These are phyloP conservation scores for Rubroshorea leprosula DNA, from an alignment of 345 rosid species.

Conservation along the genomic window DNA sequence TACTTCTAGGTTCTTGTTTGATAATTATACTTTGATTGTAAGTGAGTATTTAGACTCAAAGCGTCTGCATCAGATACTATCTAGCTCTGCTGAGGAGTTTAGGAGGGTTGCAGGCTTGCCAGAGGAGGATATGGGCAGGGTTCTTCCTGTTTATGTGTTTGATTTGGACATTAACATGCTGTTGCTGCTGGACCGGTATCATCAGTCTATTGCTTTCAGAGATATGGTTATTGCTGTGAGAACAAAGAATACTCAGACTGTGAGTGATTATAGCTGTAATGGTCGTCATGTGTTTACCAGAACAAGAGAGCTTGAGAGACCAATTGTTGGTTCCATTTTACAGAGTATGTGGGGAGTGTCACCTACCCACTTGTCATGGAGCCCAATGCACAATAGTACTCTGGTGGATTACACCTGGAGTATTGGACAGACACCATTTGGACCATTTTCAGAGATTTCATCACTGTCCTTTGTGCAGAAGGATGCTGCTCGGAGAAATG, in stretches of 20 bases:
- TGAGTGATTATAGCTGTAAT: constrained; percentile 92
- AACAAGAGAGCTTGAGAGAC: constrained; percentile 76
- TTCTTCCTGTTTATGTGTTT: constrained; percentile 91
- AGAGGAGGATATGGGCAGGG: constrained; percentile 68
- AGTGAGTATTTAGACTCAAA: constrained; percentile 96
- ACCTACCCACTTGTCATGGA: constrained; percentile 87
- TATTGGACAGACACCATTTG: constrained; percentile 94
- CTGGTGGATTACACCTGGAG: constrained; percentile 97
- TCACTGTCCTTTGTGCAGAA: constrained; percentile 86
- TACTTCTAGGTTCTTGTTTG: constrained; percentile 95
- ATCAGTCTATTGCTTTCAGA: constrained; percentile 80
- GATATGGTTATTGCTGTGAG: constrained; percentile 97
- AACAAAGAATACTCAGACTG: constrained; percentile 72
- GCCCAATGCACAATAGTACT: constrained; percentile 71
- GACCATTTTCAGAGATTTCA: constrained; percentile 80
- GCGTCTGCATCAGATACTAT: constrained; percentile 72
- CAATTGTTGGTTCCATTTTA: constrained; percentile 81
- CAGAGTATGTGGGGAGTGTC: constrained; percentile 99
- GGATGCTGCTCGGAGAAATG: constrained; percentile 89
- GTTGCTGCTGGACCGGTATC: constrained; percentile 82
- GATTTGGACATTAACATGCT: constrained; percentile 64
- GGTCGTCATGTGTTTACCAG: constrained; percentile 85
- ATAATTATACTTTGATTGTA: constrained; percentile 88
- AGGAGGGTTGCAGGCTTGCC: constrained; percentile 64
- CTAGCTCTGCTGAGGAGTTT: constrained; percentile 78